Evolutionary conservation across 2,329 filamentous ascomycete genomes (phyloP).

Genomic region (Phialophora chinensis): DNA sequence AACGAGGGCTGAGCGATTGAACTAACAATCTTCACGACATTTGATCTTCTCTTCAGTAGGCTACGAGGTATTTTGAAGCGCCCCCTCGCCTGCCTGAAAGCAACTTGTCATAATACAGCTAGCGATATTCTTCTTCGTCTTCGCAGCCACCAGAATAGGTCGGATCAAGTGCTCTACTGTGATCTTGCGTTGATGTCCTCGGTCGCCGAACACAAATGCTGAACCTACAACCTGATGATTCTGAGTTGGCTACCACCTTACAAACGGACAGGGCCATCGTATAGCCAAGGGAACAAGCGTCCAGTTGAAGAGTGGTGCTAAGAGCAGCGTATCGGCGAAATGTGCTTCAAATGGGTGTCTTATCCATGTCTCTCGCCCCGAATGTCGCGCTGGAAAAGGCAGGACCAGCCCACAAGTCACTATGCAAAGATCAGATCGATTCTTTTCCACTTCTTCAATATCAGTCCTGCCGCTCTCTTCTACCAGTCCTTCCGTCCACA

Average conservation of each 20-base stretch:
- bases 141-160: background rate
- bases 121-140: background rate
- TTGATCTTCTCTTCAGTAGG: background rate
- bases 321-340: background rate
- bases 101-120: background rate
- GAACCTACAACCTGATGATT: no score
- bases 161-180: background rate
- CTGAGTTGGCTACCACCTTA: background rate
- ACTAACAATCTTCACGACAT: background rate
- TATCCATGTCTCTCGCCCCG: background rate
- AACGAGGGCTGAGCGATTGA: background rate
- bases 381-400: background rate
- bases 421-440: background rate
- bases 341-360: background rate
- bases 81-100: background rate
- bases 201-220: background rate
- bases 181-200: background rate
- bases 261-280: background rate
- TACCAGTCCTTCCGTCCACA: constrained; percentile 3
- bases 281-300: background rate
- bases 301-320: background rate
- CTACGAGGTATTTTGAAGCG: background rate
- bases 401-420: background rate
- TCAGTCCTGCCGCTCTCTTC: background rate
- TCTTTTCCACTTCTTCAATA: background rate